Base-by-base conservation (phyloP, 1,284 basidiomycete species). In the Schizopora paradoxa region DNA sequence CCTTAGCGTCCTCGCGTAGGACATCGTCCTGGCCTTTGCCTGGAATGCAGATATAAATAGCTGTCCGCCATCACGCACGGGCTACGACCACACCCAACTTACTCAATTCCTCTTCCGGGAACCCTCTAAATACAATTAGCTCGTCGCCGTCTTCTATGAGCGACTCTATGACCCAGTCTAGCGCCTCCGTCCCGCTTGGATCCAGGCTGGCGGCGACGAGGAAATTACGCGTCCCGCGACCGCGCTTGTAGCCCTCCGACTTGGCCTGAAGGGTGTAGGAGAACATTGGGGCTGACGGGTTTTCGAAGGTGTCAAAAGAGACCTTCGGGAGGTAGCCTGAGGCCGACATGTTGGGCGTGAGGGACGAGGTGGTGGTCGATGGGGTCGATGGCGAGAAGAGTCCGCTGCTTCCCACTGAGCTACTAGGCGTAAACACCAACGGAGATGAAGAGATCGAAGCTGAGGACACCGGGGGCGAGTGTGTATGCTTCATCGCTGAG, bases 121-220 rank as follows among this genome's bases (percentile, higher is more conserved):
- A 79, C 1, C 96, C 93, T 32, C 94, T 73, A 48, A 91, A 87
- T 4, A 97, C 88, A 45, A 99, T 84, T 22, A 98, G 70, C 64
- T 98, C 95, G 62, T 98, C 95, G 3, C 91, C 90, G 54, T 97
- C 92, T 65, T 95, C 91, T 6, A 87, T 82, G 6, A 97, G 72
- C 41, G 77, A 75, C 58, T 93, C 89, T 53, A 97, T 76, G 32
- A 83, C 73, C 93, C 92, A 96, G 51, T 94, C 89, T 13, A 96
- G 68, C 1, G 92, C 92, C 56, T 91, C 79, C 8, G 70, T 66
- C 0, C 91, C 91, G 50, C 84, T 87, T 66, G 94, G 91, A 58
- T 98, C 94, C 0, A 86, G 75, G 41, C 90, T 91, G 1, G 91
- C 78, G 0, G 93, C 93, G 47, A 91, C 93, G 7, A 97, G 75